Conservation (phyloP, 176 grass and related monocot species). For the Oropetium thomaeum region DNA sequence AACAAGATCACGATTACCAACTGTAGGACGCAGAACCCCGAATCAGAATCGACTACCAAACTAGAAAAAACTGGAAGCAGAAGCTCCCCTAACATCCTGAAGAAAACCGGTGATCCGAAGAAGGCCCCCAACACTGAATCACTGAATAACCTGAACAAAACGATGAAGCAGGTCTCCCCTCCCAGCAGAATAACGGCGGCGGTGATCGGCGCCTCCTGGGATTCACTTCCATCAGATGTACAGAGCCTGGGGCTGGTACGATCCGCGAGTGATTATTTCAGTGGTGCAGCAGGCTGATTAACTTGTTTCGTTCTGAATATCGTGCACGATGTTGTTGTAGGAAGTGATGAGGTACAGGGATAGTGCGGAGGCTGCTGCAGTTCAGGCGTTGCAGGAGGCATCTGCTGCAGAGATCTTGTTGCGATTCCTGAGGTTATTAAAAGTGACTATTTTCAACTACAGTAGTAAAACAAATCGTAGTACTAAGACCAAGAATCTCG, state of each 20-base stretch:
- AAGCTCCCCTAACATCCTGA: slow-evolving; percentile 18
- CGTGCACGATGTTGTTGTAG: slow-evolving; percentile 25
- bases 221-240: slow-evolving; percentile 46
- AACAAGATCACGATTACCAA: slow-evolving; percentile 37
- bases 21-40: slow-evolving; percentile 11
- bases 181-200: slow-evolving; percentile 34
- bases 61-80: slow-evolving; percentile 19
- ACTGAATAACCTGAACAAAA: slow-evolving; percentile 40
- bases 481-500: no score
- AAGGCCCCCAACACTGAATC: slow-evolving; percentile 26
- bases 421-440: slow-evolving; percentile 69
- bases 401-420: slow-evolving; percentile 68
- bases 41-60: slow-evolving; percentile 6
- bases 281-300: no score
- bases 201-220: slow-evolving; percentile 54
- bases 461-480: no score
- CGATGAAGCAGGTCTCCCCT: slow-evolving; percentile 27
- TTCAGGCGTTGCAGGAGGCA: slow-evolving; percentile 71
- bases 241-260: slow-evolving; percentile 34
- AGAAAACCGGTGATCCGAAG: slow-evolving; percentile 24
- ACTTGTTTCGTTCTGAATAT: background rate
- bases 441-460: no score
- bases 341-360: slow-evolving; percentile 70
- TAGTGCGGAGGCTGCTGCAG: slow-evolving; percentile 64
- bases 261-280: background rate